Conservation (phyloP, 202 grass and related monocot species). For the Setaria viridis region DNA sequence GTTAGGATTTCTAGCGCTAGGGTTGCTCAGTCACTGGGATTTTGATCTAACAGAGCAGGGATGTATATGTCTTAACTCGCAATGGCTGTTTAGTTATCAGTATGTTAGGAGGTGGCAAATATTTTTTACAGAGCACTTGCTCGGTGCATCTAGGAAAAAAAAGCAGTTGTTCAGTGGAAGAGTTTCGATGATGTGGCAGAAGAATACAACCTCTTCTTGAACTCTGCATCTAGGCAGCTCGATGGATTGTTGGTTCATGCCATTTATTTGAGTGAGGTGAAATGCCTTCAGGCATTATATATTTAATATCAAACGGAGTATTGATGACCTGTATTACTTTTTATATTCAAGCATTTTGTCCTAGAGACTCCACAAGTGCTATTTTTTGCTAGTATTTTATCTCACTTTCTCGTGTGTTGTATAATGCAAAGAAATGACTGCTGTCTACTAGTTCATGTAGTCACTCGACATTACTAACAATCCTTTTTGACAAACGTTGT, state of each 20-base stretch:
- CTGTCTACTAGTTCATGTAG: not conserved
- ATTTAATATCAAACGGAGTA: not conserved
- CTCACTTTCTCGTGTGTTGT: not conserved
- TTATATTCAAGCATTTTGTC: not conserved
- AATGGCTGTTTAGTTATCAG: not conserved
- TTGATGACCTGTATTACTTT: not conserved
- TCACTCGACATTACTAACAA: not conserved
- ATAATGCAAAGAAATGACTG: not conserved
- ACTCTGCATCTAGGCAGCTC: constrained; percentile 2
- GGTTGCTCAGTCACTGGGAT: not conserved
- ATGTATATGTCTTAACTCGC: not conserved
- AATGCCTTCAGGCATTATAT: not conserved
- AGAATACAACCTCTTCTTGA: not conserved
- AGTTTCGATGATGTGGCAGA: not conserved
- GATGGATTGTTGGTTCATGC: not conserved
- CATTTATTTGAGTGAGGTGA: not conserved
- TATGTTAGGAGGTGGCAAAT: not conserved
- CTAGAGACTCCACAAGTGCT: not conserved
- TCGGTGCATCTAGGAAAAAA: not conserved
- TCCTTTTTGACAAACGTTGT: not conserved
- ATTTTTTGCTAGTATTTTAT: not conserved
- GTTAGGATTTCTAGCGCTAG: constrained; percentile 19
- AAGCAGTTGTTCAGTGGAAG: not conserved
- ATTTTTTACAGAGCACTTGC: not conserved
- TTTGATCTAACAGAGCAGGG: not conserved